Conservation (phyloP, 148 eudicot genomes). For the Diospyros kaki region DNA sequence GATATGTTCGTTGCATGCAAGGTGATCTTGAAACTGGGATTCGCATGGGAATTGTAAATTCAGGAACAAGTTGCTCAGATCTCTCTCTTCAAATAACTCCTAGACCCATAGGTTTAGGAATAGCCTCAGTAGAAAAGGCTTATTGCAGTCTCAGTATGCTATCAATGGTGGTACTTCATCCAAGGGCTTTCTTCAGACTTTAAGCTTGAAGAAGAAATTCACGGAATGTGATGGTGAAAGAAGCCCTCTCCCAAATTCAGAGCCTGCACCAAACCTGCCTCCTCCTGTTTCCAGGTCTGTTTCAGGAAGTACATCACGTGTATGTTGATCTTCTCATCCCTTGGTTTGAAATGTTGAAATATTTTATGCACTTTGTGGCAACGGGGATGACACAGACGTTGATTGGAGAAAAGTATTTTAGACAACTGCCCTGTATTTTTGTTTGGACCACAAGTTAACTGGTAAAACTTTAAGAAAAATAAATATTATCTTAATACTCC, state of each 20-base stretch:
- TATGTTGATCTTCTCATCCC: slow-evolving; percentile 26
- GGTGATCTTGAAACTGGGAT: slow-evolving; percentile 23
- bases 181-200: slow-evolving; percentile 55
- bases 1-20: slow-evolving; percentile 28
- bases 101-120: slow-evolving; percentile 40
- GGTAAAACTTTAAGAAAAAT: neutral
- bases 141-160: slow-evolving; percentile 37
- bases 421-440: neutral
- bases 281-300: slow-evolving; percentile 58
- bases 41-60: slow-evolving; percentile 21
- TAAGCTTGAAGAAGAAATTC: slow-evolving; percentile 72
- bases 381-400: slow-evolving; percentile 5
- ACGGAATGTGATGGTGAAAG: slow-evolving; percentile 46
- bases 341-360: neutral
- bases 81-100: slow-evolving; percentile 80
- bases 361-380: neutral
- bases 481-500: neutral
- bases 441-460: neutral
- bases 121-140: slow-evolving; percentile 40
- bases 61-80: slow-evolving; percentile 37
- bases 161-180: slow-evolving; percentile 42
- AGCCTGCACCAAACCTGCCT: slow-evolving; percentile 43
- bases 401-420: neutral
- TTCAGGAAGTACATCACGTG: slow-evolving; percentile 58
- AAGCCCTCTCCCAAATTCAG: slow-evolving; percentile 54